These are phyloP conservation scores for Trichoderma endophyticum DNA, from an alignment of 2,329 filamentous ascomycete genomes.

Conservation along the genomic window DNA sequence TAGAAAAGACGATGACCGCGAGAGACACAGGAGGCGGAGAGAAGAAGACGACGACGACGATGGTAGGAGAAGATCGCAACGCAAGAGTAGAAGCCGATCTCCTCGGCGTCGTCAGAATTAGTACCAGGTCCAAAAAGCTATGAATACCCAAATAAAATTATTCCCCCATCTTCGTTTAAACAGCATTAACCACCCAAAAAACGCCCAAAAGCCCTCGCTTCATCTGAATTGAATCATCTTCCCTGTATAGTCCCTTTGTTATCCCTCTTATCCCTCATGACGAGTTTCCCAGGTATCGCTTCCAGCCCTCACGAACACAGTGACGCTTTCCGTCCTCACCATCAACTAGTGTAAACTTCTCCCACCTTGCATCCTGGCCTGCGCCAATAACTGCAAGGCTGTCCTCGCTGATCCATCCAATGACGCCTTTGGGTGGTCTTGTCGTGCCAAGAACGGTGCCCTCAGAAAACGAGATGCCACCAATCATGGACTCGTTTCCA, in stretches of 20 bases:
- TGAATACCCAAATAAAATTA: slow-evolving; percentile 17
- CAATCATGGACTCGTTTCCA: slow-evolving; percentile 64
- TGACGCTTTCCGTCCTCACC: slow-evolving; percentile 64
- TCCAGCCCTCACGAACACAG: slow-evolving; percentile 75
- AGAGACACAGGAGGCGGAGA: slow-evolving; percentile 28
- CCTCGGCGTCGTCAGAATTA: slow-evolving; percentile 34
- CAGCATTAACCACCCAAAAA: neutral
- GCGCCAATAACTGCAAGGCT: slow-evolving; percentile 75
- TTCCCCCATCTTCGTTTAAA: neutral
- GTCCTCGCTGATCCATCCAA: slow-evolving; percentile 78
- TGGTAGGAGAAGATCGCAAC: slow-evolving; percentile 21
- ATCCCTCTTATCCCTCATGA: slow-evolving; percentile 21
- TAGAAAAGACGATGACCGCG: slow-evolving; percentile 29
- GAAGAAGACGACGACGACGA: slow-evolving; percentile 29
- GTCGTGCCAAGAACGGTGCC: slow-evolving; percentile 48
- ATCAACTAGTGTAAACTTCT: slow-evolving; percentile 74
- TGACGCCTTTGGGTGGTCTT: slow-evolving; percentile 72
- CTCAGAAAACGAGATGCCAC: slow-evolving; percentile 43
- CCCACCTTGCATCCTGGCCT: slow-evolving; percentile 79
- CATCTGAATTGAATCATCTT: neutral
- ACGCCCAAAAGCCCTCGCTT: neutral
- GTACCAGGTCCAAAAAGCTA: slow-evolving; percentile 8
- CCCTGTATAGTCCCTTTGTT: neutral
- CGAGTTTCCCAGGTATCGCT: slow-evolving; percentile 61
- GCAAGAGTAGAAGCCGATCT: slow-evolving; percentile 44